Conservation (phyloP, 352 stramenopile species). For the Pythium dissotocum region DNA sequence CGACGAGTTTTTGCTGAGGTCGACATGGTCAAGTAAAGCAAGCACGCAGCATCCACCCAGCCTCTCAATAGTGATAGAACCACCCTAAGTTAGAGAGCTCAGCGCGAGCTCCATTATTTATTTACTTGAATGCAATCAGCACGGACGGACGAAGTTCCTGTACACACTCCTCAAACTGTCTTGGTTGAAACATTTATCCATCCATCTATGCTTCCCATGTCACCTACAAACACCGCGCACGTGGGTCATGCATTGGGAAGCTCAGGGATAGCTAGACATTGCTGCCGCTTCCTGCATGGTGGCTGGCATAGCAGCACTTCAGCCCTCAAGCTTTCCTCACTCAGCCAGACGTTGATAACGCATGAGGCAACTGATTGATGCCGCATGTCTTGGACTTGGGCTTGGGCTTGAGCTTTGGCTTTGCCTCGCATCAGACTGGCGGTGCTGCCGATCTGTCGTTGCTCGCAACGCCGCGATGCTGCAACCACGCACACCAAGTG, state of each 20-base stretch:
- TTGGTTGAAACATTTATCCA: neutral
- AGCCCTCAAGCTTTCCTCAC: neutral
- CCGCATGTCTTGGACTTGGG: too few species aligned
- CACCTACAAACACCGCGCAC: neutral
- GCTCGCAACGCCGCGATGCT: neutral
- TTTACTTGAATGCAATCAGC: conserved; percentile 15
- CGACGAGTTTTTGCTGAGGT: conserved; percentile 79
- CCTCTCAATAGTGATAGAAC: conserved; percentile 6
- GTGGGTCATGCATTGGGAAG: neutral
- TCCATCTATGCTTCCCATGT: neutral
- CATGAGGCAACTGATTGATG: too few species aligned
- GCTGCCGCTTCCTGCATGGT: neutral
- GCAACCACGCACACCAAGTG: neutral
- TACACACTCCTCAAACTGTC: neutral
- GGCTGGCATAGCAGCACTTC: neutral
- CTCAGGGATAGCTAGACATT: neutral
- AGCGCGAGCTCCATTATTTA: conserved; percentile 20
- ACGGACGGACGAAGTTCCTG: conserved; percentile 14
- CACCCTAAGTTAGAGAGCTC: conserved; percentile 19
- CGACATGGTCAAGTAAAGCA: conserved; percentile 42
- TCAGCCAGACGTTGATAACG: neutral
- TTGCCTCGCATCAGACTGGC: conserved; percentile 2
- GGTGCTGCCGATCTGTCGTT: conserved; percentile 1
- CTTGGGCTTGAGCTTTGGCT: neutral
- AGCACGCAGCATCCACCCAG: neutral